phyloP scores from a whole-genome alignment of 73 alveolate genomes.

The Breviolum minutum region DNA sequence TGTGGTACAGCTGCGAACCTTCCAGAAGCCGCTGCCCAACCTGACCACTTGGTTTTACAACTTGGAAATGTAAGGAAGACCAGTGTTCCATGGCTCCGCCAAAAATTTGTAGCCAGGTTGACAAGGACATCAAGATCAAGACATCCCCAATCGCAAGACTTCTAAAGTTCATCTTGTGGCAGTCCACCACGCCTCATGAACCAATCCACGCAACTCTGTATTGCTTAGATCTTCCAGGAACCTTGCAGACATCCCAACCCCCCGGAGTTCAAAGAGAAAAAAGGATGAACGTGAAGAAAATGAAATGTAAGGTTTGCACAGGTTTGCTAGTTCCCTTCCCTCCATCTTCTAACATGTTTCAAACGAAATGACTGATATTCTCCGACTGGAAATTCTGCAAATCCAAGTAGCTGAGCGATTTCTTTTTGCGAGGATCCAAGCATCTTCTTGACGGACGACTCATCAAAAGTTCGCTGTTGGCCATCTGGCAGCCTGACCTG shows the following conservation, averaged over 20 bases:
- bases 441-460: conserved; percentile 5
- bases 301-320: no score
- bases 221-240: conserved; percentile 43
- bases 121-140: no score
- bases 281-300: neutral
- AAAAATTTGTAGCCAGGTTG: no score
- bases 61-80: no score
- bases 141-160: no score
- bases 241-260: neutral
- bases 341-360: neutral
- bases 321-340: no score
- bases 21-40: conserved; percentile 93
- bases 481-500: conserved; percentile 56
- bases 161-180: neutral
- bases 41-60: neutral
- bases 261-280: neutral
- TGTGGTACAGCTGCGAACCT: conserved; percentile 76
- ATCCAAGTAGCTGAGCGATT: conserved; percentile 1
- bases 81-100: no score
- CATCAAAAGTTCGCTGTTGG: conserved; percentile 30
- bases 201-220: conserved; percentile 64
- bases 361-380: neutral
- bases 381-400: neutral
- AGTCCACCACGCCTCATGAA: conserved; percentile 65
- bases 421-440: neutral